Base-by-base conservation (phyloP, 352 stramenopile genomes). In the Pythium phragmiticola region DNA sequence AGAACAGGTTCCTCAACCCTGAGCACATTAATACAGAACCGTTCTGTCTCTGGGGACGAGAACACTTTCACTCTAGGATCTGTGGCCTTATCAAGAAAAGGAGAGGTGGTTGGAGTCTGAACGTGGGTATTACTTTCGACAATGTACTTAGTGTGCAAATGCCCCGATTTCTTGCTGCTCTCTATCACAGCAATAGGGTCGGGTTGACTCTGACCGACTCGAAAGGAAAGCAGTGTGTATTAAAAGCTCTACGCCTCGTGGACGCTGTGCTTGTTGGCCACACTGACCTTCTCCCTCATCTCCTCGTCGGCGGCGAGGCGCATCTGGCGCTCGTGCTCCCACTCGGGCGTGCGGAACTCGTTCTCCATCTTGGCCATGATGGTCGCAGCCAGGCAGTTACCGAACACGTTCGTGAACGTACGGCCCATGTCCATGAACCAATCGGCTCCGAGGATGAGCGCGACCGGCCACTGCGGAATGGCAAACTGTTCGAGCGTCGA, bases 291-390 rank as follows among this genome's bases (percentile, higher is more conserved):
- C 19, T 55, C 46, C 33, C 51, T 43, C 6, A 52, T 23, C 45
- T 63, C 56, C 19, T 53, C 33, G 23, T 45, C 56, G 23, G 54
- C 54, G 13, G 43, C 36, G 12, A 55, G 45, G 8, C 56, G 56
- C 43, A 63, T 53, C 56, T 63, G 56, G 33, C 45, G 55, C 26
- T 52, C 42, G 55, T 53, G 43, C 57, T 83, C 60, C 75, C 78
- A 87, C 42, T 74, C 66, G 37, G 78, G 69, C 30, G 70, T 84
- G 39, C 78, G 78, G 66, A 85, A 87, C 52, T 83, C 76, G 33
- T 78, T 77, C 69, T 87, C 78, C 30, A 83, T 63, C 65, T 87
- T 87, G 57, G 78, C 78, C 78, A 87, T 87, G 14, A 83, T 69
- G 14, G 78, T 67, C 9, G 78, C 67, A 0, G 78, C 78, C n/a